Conservation (phyloP, 176 grass and related monocot species). For the Phoenix roebelenii region DNA sequence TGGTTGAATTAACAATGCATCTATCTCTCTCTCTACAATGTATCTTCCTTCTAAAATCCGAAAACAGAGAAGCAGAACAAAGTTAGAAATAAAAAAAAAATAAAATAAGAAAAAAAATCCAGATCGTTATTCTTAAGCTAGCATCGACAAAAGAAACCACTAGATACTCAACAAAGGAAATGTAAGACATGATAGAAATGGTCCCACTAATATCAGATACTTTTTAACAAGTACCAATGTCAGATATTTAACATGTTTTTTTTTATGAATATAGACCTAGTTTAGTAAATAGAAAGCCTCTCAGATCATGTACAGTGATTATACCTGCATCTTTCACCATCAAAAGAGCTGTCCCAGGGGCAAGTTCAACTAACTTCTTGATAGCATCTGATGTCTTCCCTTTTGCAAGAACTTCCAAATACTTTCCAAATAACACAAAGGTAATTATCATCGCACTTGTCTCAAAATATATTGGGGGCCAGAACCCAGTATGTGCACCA, state of each 20-base stretch:
- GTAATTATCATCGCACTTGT: constrained; percentile 99
- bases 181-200: no score
- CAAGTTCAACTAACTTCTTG: constrained; percentile 93
- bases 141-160: no score
- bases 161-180: no score
- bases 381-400: constrained; percentile 91
- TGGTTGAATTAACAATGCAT: constrained; percentile 83
- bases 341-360: constrained; percentile 82
- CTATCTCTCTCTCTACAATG: constrained; percentile 73
- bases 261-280: no score
- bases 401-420: constrained; percentile 92
- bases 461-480: constrained; percentile 85
- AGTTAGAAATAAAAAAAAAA: no score
- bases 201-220: no score
- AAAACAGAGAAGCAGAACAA: not conserved
- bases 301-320: not conserved
- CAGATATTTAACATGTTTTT: no score
- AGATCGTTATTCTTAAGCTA: no score
- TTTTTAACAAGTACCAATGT: no score
- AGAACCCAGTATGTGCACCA: constrained; percentile 54
- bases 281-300: not conserved
- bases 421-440: constrained; percentile 90
- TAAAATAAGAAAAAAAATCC: no score
- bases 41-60: constrained; percentile 55
- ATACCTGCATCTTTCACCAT: constrained; percentile 85